Evolutionary conservation across 2,329 filamentous ascomycete species (phyloP), one percentile per base, ranked within the genome.

Genomic region (Fusarium veterinarium): DNA sequence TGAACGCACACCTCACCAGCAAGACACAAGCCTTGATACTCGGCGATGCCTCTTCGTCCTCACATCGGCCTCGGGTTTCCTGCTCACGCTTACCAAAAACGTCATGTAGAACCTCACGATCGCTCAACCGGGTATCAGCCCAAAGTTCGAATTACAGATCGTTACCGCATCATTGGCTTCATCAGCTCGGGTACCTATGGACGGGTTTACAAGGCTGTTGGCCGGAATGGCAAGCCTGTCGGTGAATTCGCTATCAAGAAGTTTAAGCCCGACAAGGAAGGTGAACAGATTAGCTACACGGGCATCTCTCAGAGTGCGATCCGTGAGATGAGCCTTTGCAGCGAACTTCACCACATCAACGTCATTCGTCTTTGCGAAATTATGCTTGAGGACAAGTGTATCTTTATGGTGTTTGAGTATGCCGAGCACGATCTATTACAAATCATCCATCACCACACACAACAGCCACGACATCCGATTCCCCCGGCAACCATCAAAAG

Each of bases 391-490:
- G 95, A 97, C 82, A 98, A 98, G 85, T 98, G 95, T 84, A 98
- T 99, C 81, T 99, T 95, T 83, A 99, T 99, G 93, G 95, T 99
- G 4, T 98, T 99, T 77, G 96, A 98, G 82, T 99, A 97, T 81
- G 96, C 96, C 75, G 96, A 99, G 83, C 96, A 99, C 81, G 96
- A 99, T 82, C 85, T 99, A 41, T 87, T 99, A 8, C 96, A 99
- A 81, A 98, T 99, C 80, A 98, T 99, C 75, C 96, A 99, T 80
- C 95, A 98, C 80, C 96, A 99, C 82, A 97, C 93, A 3, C 92
- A 97, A 80, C 92, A 95, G 64, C 91, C 94, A 33, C 89, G 95
- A 31, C 93, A 96, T 75, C 92, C 94, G 10, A 98, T 99, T 65
- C 95, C 95, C 2, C 92, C 95, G 1, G 86, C 91, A 30, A 97